Base-by-base conservation (phyloP, 441 rosid genomes). In the Populus hybrid region DNA sequence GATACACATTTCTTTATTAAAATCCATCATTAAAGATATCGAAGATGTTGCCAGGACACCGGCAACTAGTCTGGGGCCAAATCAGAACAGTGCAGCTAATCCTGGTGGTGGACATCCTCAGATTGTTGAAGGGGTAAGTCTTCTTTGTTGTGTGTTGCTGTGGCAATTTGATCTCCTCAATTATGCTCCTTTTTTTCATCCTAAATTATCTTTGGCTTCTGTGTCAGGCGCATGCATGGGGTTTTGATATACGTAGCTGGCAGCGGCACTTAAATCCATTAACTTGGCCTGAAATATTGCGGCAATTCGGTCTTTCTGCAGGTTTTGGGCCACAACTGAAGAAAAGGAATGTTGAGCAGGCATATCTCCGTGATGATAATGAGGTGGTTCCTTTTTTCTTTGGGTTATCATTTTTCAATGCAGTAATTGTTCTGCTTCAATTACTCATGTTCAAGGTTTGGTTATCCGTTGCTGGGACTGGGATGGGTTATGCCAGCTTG, bases 31-130 rank as follows among this genome's bases (percentile, higher is more conserved):
- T 70, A 90, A 91, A 90, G 98, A 94, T 82, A 94, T 94, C 30
- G 97, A 92, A 83, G 93, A 92, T 83, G 96, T 89, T 68, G 90
- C 87, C 61, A 85, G 93, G 81, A 85, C 90, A 50, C 88, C 92
- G 53, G 83, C 89, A 8, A 71, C 77, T 1, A 87, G 90, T 71
- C 72, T 88, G 77, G 97, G 94, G 81, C 87, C 90, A 83, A 88
- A 88, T 83, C 92, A 88, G 81, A 87, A 83, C 70, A 69, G 81
- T 81, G 89, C 92, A 79, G 87, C 89, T 72, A 92, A 88, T 87
- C 94, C 91, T 28, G 93, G 90, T 53, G 94, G 98, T 69, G 96
- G 96, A 57, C 98, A 92, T 84, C 98, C 90, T 3, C 94, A 88
- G 68, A 87, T 92, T 59, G 93, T 94, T 64, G 93, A 92, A 86